These are phyloP conservation scores for Psidium friedrichsthalianum DNA, from an alignment of 345 rosid genomes.

Conservation along the genomic window DNA sequence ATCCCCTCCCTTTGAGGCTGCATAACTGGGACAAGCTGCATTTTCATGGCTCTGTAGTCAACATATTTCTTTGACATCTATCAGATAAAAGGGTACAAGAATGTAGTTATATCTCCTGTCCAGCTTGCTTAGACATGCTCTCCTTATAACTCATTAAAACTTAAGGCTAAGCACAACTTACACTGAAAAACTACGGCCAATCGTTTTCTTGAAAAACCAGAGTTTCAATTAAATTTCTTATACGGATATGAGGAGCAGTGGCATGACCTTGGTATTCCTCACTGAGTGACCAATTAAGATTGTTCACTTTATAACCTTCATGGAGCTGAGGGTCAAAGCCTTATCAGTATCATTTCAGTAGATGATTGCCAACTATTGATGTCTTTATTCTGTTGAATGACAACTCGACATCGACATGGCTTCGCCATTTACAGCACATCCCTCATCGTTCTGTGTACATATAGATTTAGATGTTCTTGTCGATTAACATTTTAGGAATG, in stretches of 20 bases:
- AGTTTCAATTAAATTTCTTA: not conserved
- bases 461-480: not conserved
- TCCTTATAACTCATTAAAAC: not conserved
- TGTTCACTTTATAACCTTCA: not conserved
- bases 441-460: not conserved
- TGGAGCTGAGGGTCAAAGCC: not conserved
- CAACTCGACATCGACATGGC: not conserved
- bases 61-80: not conserved
- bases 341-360: not conserved
- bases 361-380: not conserved
- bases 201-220: not conserved
- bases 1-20: not conserved
- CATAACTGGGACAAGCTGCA: not conserved
- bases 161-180: not conserved
- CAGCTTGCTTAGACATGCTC: not conserved
- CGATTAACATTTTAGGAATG: not conserved
- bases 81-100: not conserved
- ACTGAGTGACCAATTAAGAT: not conserved
- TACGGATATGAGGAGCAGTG: not conserved
- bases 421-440: not conserved
- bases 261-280: not conserved
- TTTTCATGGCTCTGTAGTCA: not conserved
- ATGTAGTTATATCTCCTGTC: not conserved
- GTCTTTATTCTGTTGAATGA: not conserved
- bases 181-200: not conserved